phyloP scores from a whole-genome alignment of 2,329 filamentous ascomycete species.

The Aspergillus pseudoviridinutans region DNA sequence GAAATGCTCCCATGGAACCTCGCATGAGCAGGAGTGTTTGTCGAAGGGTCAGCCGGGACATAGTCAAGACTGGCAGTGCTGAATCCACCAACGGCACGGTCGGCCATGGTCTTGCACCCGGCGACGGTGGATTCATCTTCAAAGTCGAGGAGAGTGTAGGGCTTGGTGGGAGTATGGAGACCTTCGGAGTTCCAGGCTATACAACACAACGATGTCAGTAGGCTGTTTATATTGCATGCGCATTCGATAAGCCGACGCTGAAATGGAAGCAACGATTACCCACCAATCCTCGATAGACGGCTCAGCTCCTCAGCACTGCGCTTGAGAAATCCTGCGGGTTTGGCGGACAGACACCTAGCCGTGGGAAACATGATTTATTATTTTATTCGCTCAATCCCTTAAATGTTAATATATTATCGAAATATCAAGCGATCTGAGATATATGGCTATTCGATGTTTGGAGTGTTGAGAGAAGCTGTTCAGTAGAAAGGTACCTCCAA shows the following conservation, averaged over 20 bases:
- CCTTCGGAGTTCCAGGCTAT: constrained; percentile 42
- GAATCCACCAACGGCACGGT: constrained; percentile 80
- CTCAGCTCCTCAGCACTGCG: constrained; percentile 58
- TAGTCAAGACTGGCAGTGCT: constrained; percentile 71
- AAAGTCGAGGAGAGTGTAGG: constrained; percentile 39
- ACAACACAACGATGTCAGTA: background rate
- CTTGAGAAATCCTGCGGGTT: constrained; percentile 50
- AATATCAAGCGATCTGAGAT: background rate
- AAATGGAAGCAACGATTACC: constrained; percentile 10
- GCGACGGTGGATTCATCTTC: constrained; percentile 33
- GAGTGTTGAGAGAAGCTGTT: background rate
- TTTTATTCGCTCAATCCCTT: background rate
- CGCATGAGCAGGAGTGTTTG: constrained; percentile 58
- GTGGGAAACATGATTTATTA: constrained; percentile 36
- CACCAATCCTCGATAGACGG: constrained; percentile 54
- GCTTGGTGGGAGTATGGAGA: constrained; percentile 35
- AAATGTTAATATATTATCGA: background rate
- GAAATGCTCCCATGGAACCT: constrained; percentile 88
- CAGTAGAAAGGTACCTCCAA: too few species aligned
- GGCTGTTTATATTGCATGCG: background rate
- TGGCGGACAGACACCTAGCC: constrained; percentile 34
- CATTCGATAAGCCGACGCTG: background rate
- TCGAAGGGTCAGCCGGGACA: constrained; percentile 45
- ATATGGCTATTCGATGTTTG: background rate
- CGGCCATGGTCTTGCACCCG: constrained; percentile 71